Evolutionary conservation across 2,329 filamentous ascomycete genomes (phyloP), one percentile per base, ranked within the genome.

Genomic region (Cordyceps fumosorosea): DNA sequence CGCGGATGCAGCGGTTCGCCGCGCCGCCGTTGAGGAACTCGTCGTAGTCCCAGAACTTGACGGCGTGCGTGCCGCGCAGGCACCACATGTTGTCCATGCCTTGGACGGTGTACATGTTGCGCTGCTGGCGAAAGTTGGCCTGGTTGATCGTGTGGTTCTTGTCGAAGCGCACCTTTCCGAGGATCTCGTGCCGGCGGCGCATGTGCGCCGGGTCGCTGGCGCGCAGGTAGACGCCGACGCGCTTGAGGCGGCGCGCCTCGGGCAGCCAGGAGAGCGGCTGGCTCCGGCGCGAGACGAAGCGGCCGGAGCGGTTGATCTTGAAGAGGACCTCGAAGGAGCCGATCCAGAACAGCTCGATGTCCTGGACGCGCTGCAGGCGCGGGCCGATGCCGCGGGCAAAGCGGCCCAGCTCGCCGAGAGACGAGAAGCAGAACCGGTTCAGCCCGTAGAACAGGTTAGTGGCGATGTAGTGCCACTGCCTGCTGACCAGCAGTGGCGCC

Each of bases 361-460:
- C 71, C 56, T 77, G 78, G 0, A 83, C 48, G 0, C 79, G 71
- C n/a, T 78, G 73, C 1, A 77, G 63, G 0, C 77, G 74, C 3
- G 70, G 66, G 1, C 74, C 72, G 24, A 81, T 81, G 0, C 78
- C 76, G 1, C 65, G 66, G 59, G 73, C 75, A 65, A 83, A 83
- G 50, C 78, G 74, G 58, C 76, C 76, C 67, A 79, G 76, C 67
- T 83, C 80, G 52, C 81, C 80, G 0, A 83, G 68, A n/a, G 77
- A 80, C n/a, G 78, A 81, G 66, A 83, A 83, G 0, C 76, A 77
- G 63, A 83, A 82, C 0, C 70, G 78, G 65, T 83, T 83, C 1
- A 70, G 63, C 8, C 79, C 78, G 60, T 82, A 82, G 64, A 83
- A 83, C 2, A 77, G 64, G 62, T 78, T 75, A 2, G 70, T 66